These are phyloP conservation scores for Paramecium bursaria DNA, from an alignment of 73 alveolate species.

Conservation along the genomic window DNA sequence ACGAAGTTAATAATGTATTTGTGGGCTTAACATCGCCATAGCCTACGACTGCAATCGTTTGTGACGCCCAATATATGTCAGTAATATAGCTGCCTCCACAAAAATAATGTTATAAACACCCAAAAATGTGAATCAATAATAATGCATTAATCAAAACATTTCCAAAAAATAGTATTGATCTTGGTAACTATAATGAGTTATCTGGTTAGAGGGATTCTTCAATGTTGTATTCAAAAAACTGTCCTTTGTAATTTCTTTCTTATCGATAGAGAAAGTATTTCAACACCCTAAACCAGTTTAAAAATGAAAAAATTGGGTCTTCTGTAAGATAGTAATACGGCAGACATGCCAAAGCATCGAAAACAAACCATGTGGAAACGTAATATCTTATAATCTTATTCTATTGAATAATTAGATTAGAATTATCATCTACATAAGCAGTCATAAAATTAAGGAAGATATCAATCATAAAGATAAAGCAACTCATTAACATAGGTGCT, in stretches of 20 bases:
- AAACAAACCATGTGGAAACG: constrained; percentile 16
- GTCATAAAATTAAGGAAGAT: constrained; percentile 6
- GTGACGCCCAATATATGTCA: constrained; percentile 35
- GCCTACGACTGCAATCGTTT: constrained; percentile 4
- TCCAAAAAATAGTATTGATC: too few relatives aligned
- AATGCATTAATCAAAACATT: constrained; percentile 42
- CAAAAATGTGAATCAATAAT: constrained; percentile 33
- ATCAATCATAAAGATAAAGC: neutral
- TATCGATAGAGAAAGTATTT: constrained; percentile 6
- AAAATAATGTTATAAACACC: neutral
- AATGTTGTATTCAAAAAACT: neutral
- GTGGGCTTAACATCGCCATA: constrained; percentile 23
- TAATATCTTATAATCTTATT: neutral
- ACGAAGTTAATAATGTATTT: neutral
- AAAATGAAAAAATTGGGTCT: neutral
- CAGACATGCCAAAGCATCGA: constrained; percentile 3
- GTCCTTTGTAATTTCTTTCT: constrained; percentile 13
- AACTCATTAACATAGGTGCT: too few relatives aligned
- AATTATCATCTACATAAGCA: constrained; percentile 35
- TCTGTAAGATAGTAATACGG: neutral
- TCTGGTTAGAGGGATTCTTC: constrained; percentile 11
- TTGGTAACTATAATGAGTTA: constrained; percentile 4
- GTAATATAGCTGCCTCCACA: neutral
- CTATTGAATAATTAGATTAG: constrained; percentile 3
- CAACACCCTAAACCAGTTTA: neutral